Conservation (phyloP, 495 filamentous ascomycete genomes). For the Xylaria castorea region DNA sequence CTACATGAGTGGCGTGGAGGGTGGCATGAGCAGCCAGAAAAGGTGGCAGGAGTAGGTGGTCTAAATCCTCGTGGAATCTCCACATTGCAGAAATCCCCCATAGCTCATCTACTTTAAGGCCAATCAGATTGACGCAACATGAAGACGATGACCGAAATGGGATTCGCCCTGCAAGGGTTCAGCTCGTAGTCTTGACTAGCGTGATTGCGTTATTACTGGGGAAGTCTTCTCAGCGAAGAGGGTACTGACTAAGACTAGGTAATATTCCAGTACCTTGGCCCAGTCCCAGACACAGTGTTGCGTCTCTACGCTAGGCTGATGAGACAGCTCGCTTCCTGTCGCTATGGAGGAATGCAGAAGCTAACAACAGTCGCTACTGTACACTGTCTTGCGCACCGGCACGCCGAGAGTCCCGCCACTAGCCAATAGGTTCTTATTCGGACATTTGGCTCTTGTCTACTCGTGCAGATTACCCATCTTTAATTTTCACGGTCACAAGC, state of each 20-base stretch:
- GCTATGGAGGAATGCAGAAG: conserved; percentile 27
- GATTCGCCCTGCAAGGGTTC: conserved; percentile 38
- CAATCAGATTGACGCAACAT: conserved; percentile 36
- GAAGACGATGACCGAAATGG: conserved; percentile 35
- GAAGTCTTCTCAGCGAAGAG: conserved; percentile 4
- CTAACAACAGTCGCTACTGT: conserved; percentile 10
- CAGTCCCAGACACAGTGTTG: conserved; percentile 13
- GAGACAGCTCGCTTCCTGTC: conserved; percentile 13
- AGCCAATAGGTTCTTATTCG: conserved; percentile 42
- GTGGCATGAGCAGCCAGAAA: too few species aligned
- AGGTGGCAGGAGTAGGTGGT: too few species aligned
- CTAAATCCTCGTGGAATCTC: conserved; percentile 26
- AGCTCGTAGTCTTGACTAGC: conserved; percentile 30
- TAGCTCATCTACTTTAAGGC: conserved; percentile 24
- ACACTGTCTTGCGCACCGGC: conserved; percentile 28
- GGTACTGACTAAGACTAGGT: conserved; percentile 3
- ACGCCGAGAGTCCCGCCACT: conserved; percentile 33
- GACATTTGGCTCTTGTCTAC: conserved; percentile 41
- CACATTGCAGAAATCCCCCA: conserved; percentile 25
- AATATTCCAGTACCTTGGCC: conserved; percentile 21
- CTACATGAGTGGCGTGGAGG: too few species aligned
- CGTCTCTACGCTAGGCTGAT: background rate
- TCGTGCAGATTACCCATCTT: conserved; percentile 34
- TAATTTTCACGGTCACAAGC: conserved; percentile 29
- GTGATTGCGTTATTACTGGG: conserved; percentile 40